Evolutionary conservation across 768 basidiomycete genomes (phyloP), one percentile per base, ranked within the genome.

Genomic region (Boletus subcaerulescens): DNA sequence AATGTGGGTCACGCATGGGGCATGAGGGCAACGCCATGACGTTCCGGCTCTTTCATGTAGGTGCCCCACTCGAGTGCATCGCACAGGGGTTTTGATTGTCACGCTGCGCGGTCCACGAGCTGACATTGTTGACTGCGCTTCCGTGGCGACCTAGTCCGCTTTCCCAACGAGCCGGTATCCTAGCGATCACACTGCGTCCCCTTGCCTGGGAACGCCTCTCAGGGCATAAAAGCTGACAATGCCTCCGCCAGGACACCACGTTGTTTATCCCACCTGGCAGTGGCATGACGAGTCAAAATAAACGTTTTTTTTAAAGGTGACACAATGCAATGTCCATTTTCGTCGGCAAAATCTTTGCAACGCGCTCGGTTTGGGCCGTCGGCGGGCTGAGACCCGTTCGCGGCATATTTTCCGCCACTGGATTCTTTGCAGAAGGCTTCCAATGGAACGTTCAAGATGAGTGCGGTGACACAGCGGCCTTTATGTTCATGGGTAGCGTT

Each of bases 351-450:
- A 35, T 47, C 15, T 35, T 49, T 13, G 39, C 45, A 57, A 50
- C 61, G 35, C 44, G 58, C 47, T 60, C 41, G 51, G 40, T 60
- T 57, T 38, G 46, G 5, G n/a, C 39, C 38, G 36, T 39, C 40
- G 22, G 26, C 14, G 29, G 29, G 9, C 17, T 39, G 38, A 33
- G n/a, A 45, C 15, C 35, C 17, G 31, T 56, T 48, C 33, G 43
- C 42, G 51, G 53, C 47, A 60, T 52, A 60, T 44, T 41, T 48
- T 57, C 65, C 45, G 45, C 38, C 45, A n/a, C 50, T 53, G 46
- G 49, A 51, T 50, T 41, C 45, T n/a, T 32, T 26, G 39, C 52
- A 41, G 63, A 67, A 60, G 20, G 41, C 42, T 67, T 68, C 66
- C 56, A 50, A 65, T 59, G 18, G 64, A 68, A 65, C 48, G 11